Evolutionary conservation across 23 red algal species (phyloP), one percentile per base, ranked within the genome.

Genomic region (Gracilariopsis chorda): DNA sequence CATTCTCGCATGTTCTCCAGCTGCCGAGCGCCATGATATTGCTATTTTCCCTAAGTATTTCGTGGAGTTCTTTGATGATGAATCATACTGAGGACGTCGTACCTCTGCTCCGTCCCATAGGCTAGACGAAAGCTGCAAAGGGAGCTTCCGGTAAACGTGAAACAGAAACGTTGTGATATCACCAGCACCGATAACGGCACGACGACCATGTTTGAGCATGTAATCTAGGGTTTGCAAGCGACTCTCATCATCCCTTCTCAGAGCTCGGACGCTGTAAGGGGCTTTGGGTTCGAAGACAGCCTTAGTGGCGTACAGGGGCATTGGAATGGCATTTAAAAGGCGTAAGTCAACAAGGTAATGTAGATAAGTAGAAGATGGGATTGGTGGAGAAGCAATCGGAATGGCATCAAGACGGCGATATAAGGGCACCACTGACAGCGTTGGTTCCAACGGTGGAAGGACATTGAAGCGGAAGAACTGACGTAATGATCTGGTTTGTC

Each of bases 391-490:
- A 24, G 67, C 49, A 34, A 82, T 43, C 11, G 37, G 74, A 23
- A 72, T 33, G 2, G 56, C 63, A 56, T 70, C 56, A 4, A 82
- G 44, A 51, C 58, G 74, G 1, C 57, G 55, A 42, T 89, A 89
- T 25, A 91, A 48, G 0, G 72, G 73, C 14, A 53, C 42, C 7
- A 91, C 88, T 25, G 45, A 48, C 57, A 91, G 36, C 16, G 88
- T 61, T 19, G 88, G 75, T 43, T 91, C 77, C 19, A 94, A 40
- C 35, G 91, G 91, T 32, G 91, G 82, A 19, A 94, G 82, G 24
- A 94, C 91, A 55, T 94, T 86, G 80, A 94, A 94, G 1, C 80
- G 91, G 44, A 94, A 94, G 80, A 78, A 43, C 49, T 94, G 91
- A 24, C 71, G 80, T 28, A 87, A 46, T 34, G 67, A 56, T 28